Conservation (phyloP, 371 early-diverging fungal genomes). For the Batkoa obscura region DNA sequence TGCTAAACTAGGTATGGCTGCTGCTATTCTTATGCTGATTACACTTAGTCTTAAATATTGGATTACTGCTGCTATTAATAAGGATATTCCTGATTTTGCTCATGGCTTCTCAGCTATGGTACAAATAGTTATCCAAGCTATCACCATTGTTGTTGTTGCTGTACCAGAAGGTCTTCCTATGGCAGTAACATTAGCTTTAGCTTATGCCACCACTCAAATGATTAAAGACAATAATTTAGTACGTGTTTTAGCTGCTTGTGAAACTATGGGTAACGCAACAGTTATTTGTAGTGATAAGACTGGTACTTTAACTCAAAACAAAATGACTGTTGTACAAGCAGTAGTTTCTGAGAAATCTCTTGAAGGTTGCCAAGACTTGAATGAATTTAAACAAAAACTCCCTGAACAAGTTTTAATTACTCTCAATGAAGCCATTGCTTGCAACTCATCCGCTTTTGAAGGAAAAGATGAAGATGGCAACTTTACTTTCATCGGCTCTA, state of each 20-base stretch:
- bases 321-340: slow-evolving; percentile 69
- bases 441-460: slow-evolving; percentile 73
- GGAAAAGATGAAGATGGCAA: slow-evolving; percentile 32
- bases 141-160: slow-evolving; percentile 56
- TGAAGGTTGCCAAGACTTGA: neutral
- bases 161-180: slow-evolving; percentile 68
- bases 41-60: slow-evolving; percentile 1
- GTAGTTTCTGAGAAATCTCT: slow-evolving; percentile 9
- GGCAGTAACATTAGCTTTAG: slow-evolving; percentile 55
- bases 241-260: slow-evolving; percentile 70
- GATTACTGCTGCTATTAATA: slow-evolving; percentile 7
- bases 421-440: slow-evolving; percentile 39
- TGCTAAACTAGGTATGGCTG: slow-evolving; percentile 42
- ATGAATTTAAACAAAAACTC: slow-evolving; percentile 14
- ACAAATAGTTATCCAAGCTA: slow-evolving; percentile 38
- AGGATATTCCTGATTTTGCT: slow-evolving; percentile 9
- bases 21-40: slow-evolving; percentile 37
- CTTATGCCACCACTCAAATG: slow-evolving; percentile 68
- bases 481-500: slow-evolving; percentile 36
- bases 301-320: slow-evolving; percentile 76
- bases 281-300: slow-evolving; percentile 84
- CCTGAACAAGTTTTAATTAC: slow-evolving; percentile 18
- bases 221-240: slow-evolving; percentile 80
- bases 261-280: slow-evolving; percentile 86
- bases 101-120: slow-evolving; percentile 23